These are phyloP conservation scores for Panaeolus papilionaceus DNA, from an alignment of 768 basidiomycete genomes.

Conservation along the genomic window DNA sequence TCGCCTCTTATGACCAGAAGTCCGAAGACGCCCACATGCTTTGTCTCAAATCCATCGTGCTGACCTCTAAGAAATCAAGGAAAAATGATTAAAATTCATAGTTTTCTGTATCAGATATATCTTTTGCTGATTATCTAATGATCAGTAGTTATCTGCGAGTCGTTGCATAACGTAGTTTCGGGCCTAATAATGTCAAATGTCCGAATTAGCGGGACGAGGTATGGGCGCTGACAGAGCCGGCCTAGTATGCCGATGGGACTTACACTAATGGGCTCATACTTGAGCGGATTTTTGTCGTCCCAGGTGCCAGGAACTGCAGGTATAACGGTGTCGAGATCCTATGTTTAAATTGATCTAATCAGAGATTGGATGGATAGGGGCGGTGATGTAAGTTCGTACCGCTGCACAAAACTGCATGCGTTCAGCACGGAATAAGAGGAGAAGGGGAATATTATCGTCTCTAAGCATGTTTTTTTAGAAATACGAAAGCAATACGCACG, in stretches of 20 bases:
- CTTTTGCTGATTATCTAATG: not conserved
- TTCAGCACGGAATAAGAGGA: not conserved
- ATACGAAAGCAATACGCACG: conserved; percentile 36
- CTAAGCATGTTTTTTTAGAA: not conserved
- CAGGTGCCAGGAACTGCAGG: conserved; percentile 61
- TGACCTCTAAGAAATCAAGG: not conserved
- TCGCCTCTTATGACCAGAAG: not conserved
- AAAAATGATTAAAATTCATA: not conserved
- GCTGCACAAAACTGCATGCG: conserved; percentile 37
- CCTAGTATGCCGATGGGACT: not conserved
- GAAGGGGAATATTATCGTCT: not conserved
- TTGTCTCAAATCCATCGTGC: not conserved
- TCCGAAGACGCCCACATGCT: not conserved
- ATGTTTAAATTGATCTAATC: conserved; percentile 25
- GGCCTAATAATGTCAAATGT: not conserved
- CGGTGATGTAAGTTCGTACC: conserved; percentile 23
- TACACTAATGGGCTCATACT: conserved; percentile 46
- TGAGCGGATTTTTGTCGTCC: conserved; percentile 50
- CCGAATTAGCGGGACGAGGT: not conserved
- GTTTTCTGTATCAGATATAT: not conserved
- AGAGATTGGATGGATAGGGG: not conserved
- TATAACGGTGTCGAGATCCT: conserved; percentile 49
- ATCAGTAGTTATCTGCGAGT: conserved; percentile 5
- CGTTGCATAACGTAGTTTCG: not conserved
- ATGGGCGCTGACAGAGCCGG: not conserved